These are phyloP conservation scores for Trematosphaeria pertusa DNA, from an alignment of 2,329 filamentous ascomycete species.

Conservation along the genomic window DNA sequence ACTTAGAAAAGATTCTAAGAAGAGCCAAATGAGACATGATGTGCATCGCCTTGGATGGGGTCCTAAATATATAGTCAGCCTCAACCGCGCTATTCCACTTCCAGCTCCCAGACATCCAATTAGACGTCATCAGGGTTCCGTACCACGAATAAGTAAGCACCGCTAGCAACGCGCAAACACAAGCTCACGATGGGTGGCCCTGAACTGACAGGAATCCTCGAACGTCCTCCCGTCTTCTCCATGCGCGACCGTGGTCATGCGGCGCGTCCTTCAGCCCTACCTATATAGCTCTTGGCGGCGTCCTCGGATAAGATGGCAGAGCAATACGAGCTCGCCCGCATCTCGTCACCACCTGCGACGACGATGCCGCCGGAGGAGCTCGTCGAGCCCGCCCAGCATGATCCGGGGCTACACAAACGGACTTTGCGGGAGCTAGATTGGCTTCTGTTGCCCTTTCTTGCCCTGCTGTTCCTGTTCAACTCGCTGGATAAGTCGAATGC, in stretches of 20 bases:
- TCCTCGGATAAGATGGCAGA: slow-evolving; percentile 2
- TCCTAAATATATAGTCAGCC: too few relatives aligned
- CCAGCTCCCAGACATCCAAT: background rate
- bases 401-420: slow-evolving; percentile 37
- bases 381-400: slow-evolving; percentile 5
- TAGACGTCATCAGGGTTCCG: background rate
- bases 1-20: too few relatives aligned
- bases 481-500: slow-evolving; percentile 60
- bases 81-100: background rate
- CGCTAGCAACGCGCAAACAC: background rate
- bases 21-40: too few relatives aligned
- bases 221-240: too few relatives aligned
- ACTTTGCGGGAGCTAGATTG: slow-evolving; percentile 59
- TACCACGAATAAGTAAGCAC: background rate
- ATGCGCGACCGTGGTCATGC: background rate
- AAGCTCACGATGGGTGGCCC: background rate
- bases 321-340: slow-evolving; percentile 17
- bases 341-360: background rate
- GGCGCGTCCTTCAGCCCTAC: background rate
- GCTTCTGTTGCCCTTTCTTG: slow-evolving; percentile 59
- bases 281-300: background rate
- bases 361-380: slow-evolving; percentile 15
- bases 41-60: too few relatives aligned
- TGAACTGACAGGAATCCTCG: background rate
- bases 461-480: slow-evolving; percentile 60